Evolutionary conservation across 2,329 filamentous ascomycete genomes (phyloP), one percentile per base, ranked within the genome.

Genomic region (Ophiostoma sp.): DNA sequence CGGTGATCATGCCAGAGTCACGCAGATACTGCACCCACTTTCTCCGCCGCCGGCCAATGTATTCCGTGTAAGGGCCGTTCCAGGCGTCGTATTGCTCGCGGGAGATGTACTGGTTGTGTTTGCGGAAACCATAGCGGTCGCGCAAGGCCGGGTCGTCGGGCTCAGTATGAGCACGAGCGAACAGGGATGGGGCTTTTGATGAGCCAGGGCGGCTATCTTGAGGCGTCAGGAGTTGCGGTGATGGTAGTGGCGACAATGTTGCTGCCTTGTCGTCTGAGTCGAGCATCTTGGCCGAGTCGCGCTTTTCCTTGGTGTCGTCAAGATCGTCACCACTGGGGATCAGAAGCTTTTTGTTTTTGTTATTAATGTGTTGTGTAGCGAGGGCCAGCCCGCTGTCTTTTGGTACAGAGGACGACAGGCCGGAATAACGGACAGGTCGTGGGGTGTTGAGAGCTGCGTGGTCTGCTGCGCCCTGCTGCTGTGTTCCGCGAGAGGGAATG

Each of bases 111-210:
- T 94, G 89, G 57, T 89, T 94, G 52, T 87, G 86, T 78, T 97
- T 98, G 74, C 93, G 92, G 81, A 98, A 98, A 3, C 94, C 94
- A 76, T 97, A 97, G 20, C 92, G 87, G 78, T 97, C 94, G 69
- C 93, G 88, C 23, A 79, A 77, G 17, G 78, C 78, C 5, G 84
- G 82, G 33, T 85, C 84, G 71, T 86, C 82, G 3, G 81, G 78
- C 17, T 82, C 80, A 1, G 78, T 68, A 71, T 77, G 70, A 72
- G 77, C 71, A 39, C 76, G 72, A 69, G 74, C 44, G 54, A 71
- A 72, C 0, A 72, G 66, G 0, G 72, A 74, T 10, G 72, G 52
- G 5, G 72, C 6, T 17, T 68, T 73, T 2, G 69, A 39, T n/a
- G 73, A 71, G 4, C 35, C 44, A 0, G 72, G 73, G 11, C 69